Base-by-base conservation (phyloP, 306 rosid species). In the Rubus parviflorus region DNA sequence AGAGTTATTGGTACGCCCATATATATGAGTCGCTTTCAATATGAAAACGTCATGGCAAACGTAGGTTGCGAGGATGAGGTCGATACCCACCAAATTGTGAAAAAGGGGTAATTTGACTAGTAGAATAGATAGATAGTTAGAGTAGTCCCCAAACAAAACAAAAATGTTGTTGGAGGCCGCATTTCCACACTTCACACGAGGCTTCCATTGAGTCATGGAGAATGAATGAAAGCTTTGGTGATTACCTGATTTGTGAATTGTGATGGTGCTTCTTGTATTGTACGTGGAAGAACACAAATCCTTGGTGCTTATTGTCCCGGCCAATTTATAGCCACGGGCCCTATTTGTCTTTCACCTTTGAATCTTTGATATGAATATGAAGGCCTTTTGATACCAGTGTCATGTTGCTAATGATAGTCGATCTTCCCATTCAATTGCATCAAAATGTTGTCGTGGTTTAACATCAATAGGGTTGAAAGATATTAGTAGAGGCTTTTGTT, bases 1-100 rank as follows among this genome's bases (percentile, higher is more conserved):
- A 53, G 46, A 5, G 5, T 30, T 17, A 25, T 6, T 37, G 16
- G 25, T 23, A 4, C 0, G 8, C 64, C 37, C 64, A n/a, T n/a
- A n/a, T 14, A 8, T 58, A 58, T 23, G 66, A 60, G 66, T 60
- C 66, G n/a, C 67, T 62, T 6, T 30, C 20, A 16, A 25, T 23
- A 37, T 8, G 6, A 20, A 23, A 43, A 60, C 77, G 12, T 57
- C 77, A 74, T 10, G 38, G 77, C 57, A 74, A 58, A 74, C 19
- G 77, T 65, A 65, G 70, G 48, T 16, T 8, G 70, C 12, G 12
- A 1, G 15, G 3, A 15, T 40, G 68, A 37, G 9, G 42, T 0
- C 14, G 68, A 62, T 15, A 43, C 64, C 68, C 20, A 35, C 68
- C 68, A 35, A 63, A 63, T 15, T 30, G 37, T 63, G 45, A 30